A percentile compares a stretch with the other conserved stretches of the same genome.
phyloP scores from a whole-genome alignment of 2,329 filamentous ascomycete genomes.

The Parastagonospora nodorum region DNA sequence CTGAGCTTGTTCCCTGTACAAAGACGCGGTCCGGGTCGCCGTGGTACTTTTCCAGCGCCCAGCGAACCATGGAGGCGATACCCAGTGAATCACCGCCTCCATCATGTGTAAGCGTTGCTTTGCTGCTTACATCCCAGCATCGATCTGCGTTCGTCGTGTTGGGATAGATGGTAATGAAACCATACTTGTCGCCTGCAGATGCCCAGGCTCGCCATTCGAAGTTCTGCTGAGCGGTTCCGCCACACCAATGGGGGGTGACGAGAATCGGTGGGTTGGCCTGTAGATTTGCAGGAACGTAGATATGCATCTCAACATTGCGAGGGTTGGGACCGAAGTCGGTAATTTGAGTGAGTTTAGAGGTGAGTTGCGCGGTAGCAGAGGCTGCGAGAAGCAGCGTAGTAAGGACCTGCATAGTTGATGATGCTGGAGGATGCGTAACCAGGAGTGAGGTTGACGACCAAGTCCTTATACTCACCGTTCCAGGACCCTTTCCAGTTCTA shows the following conservation, averaged over 20 bases:
- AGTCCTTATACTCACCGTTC: background rate
- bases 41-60: conserved; percentile 33
- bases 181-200: conserved; percentile 35
- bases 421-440: background rate
- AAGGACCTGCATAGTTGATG: conserved; percentile 3
- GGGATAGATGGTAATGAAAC: conserved; percentile 44
- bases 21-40: conserved; percentile 39
- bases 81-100: conserved; percentile 41
- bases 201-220: conserved; percentile 37
- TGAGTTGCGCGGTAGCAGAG: conserved; percentile 25
- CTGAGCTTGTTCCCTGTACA: conserved; percentile 41
- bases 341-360: conserved; percentile 33
- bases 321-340: conserved; percentile 40
- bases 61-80: conserved; percentile 40
- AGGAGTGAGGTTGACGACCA: background rate
- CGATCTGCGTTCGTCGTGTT: conserved; percentile 37
- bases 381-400: conserved; percentile 18
- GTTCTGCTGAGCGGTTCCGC: conserved; percentile 36
- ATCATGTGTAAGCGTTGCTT: conserved; percentile 37
- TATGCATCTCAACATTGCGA: conserved; percentile 39
- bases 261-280: conserved; percentile 35
- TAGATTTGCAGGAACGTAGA: conserved; percentile 40
- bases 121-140: conserved; percentile 45
- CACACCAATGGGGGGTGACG: conserved; percentile 42
- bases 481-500: too few species aligned